These are phyloP conservation scores for Yamadazyma membranifaciens DNA, from an alignment of 1,139 yeast genomes.

Conservation along the genomic window DNA sequence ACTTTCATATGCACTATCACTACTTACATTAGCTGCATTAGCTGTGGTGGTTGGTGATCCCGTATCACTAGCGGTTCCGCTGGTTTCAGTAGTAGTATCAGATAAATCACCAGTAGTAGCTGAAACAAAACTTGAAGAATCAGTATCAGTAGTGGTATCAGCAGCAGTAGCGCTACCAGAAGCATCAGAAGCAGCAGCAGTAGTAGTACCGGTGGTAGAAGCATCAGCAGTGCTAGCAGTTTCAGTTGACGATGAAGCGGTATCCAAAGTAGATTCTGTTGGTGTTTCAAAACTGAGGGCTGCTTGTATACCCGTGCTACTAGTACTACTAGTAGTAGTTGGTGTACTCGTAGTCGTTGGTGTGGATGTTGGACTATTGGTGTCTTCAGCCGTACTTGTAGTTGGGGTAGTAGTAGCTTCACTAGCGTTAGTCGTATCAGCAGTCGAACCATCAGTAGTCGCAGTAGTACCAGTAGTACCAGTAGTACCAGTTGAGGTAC, in stretches of 20 bases:
- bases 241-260: not conserved
- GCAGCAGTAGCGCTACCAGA: slow-evolving; percentile 1
- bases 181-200: not conserved
- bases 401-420: slow-evolving; percentile 7
- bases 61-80: not conserved
- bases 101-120: not conserved
- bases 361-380: slow-evolving; percentile 4
- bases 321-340: slow-evolving; percentile 8
- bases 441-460: not conserved
- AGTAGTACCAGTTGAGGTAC: not conserved
- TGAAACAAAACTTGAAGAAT: slow-evolving; percentile 2
- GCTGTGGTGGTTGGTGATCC: slow-evolving; percentile 3
- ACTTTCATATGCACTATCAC: no score
- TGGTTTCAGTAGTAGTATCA: not conserved
- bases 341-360: slow-evolving; percentile 5
- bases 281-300: slow-evolving; percentile 4
- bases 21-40: not conserved
- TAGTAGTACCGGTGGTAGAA: slow-evolving; percentile 1
- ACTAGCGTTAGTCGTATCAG: not conserved
- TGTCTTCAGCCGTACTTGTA: slow-evolving; percentile 3
- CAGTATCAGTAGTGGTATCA: not conserved
- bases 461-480: slow-evolving; percentile 2
- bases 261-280: slow-evolving; percentile 4
- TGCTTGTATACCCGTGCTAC: not conserved
- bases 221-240: slow-evolving; percentile 1